Evolutionary conservation across 495 filamentous ascomycete species (phyloP).

Genomic region (Tuber umbilicatum): DNA sequence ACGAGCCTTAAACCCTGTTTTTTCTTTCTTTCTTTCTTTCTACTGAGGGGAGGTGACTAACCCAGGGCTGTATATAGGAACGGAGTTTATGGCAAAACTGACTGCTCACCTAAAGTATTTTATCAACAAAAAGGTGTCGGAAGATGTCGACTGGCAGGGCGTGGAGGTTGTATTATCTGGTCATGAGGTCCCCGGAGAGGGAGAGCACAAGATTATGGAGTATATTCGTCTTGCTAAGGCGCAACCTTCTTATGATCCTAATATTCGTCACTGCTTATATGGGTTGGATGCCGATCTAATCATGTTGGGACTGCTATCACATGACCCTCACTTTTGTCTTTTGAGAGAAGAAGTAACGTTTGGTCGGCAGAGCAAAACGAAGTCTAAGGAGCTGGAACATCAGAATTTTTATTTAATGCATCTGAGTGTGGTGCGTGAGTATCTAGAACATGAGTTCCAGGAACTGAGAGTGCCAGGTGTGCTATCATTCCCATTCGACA

Average conservation of each 20-base stretch:
- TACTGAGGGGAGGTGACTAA: slow-evolving; percentile 14
- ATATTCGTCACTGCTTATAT: slow-evolving; percentile 94
- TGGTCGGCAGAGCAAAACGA: slow-evolving; percentile 73
- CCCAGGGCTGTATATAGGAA: slow-evolving; percentile 45
- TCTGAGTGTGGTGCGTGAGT: slow-evolving; percentile 93
- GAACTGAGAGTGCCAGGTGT: slow-evolving; percentile 72
- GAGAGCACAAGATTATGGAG: slow-evolving; percentile 99
- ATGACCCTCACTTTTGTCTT: slow-evolving; percentile 97
- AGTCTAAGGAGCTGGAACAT: slow-evolving; percentile 92
- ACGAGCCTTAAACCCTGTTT: slow-evolving; percentile 5
- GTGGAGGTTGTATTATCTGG: slow-evolving; percentile 94
- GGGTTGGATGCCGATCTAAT: slow-evolving; percentile 97
- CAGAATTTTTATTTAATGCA: slow-evolving; percentile 99
- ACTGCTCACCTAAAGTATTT: slow-evolving; percentile 95
- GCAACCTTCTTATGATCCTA: slow-evolving; percentile 88
- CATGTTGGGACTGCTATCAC: slow-evolving; percentile 93
- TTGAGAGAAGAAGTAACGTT: slow-evolving; percentile 97
- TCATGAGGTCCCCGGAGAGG: slow-evolving; percentile 97
- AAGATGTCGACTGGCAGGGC: slow-evolving; percentile 94
- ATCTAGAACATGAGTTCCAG: slow-evolving; percentile 93
- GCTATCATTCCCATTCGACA: slow-evolving; percentile 75
- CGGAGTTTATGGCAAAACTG: slow-evolving; percentile 95
- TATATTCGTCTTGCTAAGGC: slow-evolving; percentile 96
- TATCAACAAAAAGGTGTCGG: slow-evolving; percentile 95
- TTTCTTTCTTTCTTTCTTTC: background rate